Conservation (phyloP, 148 eudicot genomes). For the Camellia japonica region DNA sequence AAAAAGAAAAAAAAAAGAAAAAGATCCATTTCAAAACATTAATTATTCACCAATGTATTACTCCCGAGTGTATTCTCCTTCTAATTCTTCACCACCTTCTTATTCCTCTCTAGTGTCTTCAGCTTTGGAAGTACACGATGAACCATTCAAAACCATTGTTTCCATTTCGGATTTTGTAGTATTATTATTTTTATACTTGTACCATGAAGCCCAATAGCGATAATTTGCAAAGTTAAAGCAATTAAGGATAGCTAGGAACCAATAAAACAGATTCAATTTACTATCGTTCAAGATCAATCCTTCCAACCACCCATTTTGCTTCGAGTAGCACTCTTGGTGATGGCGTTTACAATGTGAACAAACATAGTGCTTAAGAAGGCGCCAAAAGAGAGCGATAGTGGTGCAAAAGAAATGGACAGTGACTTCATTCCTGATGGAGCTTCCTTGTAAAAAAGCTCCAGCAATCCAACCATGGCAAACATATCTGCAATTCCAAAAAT, state of each 20-base stretch:
- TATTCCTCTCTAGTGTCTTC: too few relatives aligned
- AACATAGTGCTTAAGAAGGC: constrained; percentile 22
- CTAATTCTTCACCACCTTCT: too few relatives aligned
- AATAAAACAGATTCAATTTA: constrained; percentile 24
- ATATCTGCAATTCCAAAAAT: constrained; percentile 19
- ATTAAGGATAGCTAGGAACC: constrained; percentile 25
- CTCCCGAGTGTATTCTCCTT: too few relatives aligned
- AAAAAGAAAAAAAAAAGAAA: too few relatives aligned
- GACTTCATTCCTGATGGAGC: constrained; percentile 30
- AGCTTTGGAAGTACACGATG: not conserved
- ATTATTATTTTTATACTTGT: constrained; percentile 20
- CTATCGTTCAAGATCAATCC: constrained; percentile 20
- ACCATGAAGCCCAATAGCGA: constrained; percentile 27
- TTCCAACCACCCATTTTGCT: constrained; percentile 25
- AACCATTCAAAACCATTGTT: not conserved
- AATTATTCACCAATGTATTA: too few relatives aligned
- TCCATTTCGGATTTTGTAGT: not conserved
- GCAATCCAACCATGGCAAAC: constrained; percentile 6
- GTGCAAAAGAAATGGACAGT: constrained; percentile 22
- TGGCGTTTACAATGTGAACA: constrained; percentile 17
- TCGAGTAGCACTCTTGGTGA: constrained; percentile 20
- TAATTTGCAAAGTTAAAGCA: constrained; percentile 26
- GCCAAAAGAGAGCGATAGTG: constrained; percentile 20
- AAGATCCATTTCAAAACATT: too few relatives aligned
- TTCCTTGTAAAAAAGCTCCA: constrained; percentile 31